phyloP scores from a whole-genome alignment of 1,284 basidiomycete genomes.

The Phellopilus nigrolimitatus region DNA sequence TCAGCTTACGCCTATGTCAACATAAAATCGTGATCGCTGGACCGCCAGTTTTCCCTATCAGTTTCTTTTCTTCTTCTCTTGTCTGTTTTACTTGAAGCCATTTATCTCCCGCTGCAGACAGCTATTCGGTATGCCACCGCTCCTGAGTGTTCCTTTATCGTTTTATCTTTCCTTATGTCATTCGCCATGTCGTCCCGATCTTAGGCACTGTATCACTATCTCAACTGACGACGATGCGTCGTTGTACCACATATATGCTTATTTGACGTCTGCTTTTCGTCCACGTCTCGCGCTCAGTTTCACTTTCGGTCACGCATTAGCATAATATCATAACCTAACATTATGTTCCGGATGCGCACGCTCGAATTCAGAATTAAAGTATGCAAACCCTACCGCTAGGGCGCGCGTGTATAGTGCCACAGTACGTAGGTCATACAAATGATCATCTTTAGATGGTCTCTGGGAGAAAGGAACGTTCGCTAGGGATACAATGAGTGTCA shows the following conservation, averaged over 20 bases:
- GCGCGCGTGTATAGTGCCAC: conserved; percentile 20
- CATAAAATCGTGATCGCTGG: not conserved
- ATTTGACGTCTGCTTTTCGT: not conserved
- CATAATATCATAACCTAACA: no score
- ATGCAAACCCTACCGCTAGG: conserved; percentile 19
- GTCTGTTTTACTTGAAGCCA: no score
- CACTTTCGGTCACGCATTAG: no score
- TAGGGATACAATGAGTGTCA: conserved; percentile 32
- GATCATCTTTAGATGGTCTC: no score
- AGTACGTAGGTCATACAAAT: conserved; percentile 25
- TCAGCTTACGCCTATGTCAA: not conserved
- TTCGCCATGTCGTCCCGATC: not conserved
- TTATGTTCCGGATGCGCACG: no score
- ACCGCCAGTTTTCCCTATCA: no score
- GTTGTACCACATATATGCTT: conserved; percentile 7
- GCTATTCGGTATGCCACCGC: not conserved
- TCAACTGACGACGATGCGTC: not conserved
- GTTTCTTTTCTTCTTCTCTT: no score
- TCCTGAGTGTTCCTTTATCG: not conserved
- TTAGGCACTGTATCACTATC: conserved; percentile 9
- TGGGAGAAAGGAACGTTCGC: conserved; percentile 21
- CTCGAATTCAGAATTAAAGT: conserved; percentile 2
- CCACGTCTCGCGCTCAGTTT: not conserved
- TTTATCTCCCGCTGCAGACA: no score
- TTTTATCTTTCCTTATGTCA: not conserved